Conservation (phyloP, 2,329 filamentous ascomycete species). For the Ophiostoma novo-ulmi region DNA sequence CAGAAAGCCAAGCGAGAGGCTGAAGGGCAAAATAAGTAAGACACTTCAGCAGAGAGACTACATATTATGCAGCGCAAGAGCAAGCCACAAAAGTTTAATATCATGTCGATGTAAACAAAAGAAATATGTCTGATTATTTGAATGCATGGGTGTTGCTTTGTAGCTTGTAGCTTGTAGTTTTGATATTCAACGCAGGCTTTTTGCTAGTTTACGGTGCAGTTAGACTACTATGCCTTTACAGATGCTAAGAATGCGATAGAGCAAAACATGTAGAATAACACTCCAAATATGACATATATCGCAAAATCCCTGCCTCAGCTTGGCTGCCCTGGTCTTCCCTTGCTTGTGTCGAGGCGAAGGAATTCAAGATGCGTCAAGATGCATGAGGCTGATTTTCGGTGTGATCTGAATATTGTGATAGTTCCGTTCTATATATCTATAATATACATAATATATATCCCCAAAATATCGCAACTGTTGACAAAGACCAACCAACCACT, state of each 20-base stretch:
- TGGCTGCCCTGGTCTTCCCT: neutral
- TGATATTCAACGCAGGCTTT: neutral
- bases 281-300: neutral
- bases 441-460: neutral
- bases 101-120: neutral
- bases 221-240: too few species aligned
- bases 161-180: neutral
- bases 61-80: neutral
- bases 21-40: neutral
- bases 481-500: neutral
- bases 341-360: neutral
- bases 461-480: neutral
- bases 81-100: neutral
- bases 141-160: neutral
- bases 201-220: neutral
- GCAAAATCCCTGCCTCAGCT: neutral
- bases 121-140: neutral
- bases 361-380: neutral
- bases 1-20: neutral
- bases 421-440: neutral
- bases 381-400: neutral
- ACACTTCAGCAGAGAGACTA: neutral
- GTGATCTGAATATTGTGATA: neutral
- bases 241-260: neutral
- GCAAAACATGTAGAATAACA: neutral